These are phyloP conservation scores for Pleoardoris graminearum DNA, from an alignment of 2,329 filamentous ascomycete genomes.

Conservation along the genomic window DNA sequence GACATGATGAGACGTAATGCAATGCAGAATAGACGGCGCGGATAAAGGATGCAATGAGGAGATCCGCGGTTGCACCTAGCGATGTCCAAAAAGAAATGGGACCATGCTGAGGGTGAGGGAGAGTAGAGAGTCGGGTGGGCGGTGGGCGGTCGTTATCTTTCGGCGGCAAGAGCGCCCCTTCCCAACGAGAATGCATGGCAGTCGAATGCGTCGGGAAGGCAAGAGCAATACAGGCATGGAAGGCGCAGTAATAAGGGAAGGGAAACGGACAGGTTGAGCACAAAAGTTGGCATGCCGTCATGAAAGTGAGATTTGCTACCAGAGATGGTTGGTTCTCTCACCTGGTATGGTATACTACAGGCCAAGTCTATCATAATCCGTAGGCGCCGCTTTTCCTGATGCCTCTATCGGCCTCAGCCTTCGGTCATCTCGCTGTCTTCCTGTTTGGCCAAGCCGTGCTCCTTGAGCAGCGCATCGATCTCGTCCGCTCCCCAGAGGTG, in stretches of 20 bases:
- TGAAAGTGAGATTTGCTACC: constrained; percentile 31
- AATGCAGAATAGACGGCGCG: constrained; percentile 24
- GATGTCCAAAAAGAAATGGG: constrained; percentile 12
- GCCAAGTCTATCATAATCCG: constrained; percentile 34
- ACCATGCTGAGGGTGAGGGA: neutral
- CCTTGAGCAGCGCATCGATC: constrained; percentile 90
- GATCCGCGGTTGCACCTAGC: constrained; percentile 13
- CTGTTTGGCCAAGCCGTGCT: constrained; percentile 86
- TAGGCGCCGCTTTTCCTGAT: constrained; percentile 25
- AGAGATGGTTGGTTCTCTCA: constrained; percentile 32
- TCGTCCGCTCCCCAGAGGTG: constrained; percentile 96
- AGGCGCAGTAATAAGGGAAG: neutral
- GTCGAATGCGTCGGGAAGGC: neutral
- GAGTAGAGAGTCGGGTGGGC: constrained; percentile 3
- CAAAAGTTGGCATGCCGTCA: constrained; percentile 22
- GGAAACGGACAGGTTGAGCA: neutral
- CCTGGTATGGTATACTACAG: constrained; percentile 39
- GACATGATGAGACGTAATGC: constrained; percentile 29
- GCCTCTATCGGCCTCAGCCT: constrained; percentile 30
- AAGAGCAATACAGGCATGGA: neutral
- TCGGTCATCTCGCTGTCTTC: constrained; percentile 45
- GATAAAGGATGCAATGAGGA: constrained; percentile 20
- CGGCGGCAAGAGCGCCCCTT: neutral
- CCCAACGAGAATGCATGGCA: neutral
- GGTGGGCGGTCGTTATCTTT: neutral